These are phyloP conservation scores for Lipomyces kockii DNA, from an alignment of 805 yeast species.

Conservation along the genomic window DNA sequence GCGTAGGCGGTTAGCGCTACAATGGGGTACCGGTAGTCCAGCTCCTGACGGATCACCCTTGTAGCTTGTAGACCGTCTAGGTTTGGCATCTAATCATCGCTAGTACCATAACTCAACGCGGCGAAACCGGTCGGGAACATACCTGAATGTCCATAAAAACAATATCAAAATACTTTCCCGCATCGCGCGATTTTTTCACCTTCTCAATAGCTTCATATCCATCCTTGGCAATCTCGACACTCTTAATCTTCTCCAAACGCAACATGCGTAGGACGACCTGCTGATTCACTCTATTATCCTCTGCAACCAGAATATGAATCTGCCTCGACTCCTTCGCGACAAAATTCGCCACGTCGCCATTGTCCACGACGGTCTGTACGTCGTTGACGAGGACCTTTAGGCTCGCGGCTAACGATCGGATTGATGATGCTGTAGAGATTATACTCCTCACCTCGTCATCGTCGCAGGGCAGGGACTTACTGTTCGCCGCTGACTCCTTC, in stretches of 20 bases:
- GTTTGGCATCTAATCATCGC: slow-evolving; percentile 67
- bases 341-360: neutral
- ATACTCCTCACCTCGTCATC: slow-evolving; percentile 21
- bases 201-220: slow-evolving; percentile 85
- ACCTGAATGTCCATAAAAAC: slow-evolving; percentile 92
- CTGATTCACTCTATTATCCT: slow-evolving; percentile 91
- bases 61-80: slow-evolving; percentile 90
- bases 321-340: neutral
- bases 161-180: slow-evolving; percentile 57
- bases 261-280: slow-evolving; percentile 92
- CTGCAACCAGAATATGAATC: slow-evolving; percentile 76
- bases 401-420: slow-evolving; percentile 20
- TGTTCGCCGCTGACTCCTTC: slow-evolving; percentile 4
- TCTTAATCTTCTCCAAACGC: slow-evolving; percentile 73
- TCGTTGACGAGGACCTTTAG: slow-evolving; percentile 3
- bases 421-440: slow-evolving; percentile 16
- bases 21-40: slow-evolving; percentile 70
- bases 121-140: neutral
- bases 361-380: neutral
- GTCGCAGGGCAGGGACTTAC: slow-evolving; percentile 5
- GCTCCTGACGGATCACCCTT: slow-evolving; percentile 64
- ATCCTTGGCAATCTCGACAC: slow-evolving; percentile 80
- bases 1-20: slow-evolving; percentile 96
- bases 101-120: neutral
- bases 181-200: slow-evolving; percentile 54